Percentiles rank a stretch among this genome's conserved stretches.
phyloP scores from a whole-genome alignment of 2,329 filamentous ascomycete genomes.

The Teratosphaeria epicoccoides region DNA sequence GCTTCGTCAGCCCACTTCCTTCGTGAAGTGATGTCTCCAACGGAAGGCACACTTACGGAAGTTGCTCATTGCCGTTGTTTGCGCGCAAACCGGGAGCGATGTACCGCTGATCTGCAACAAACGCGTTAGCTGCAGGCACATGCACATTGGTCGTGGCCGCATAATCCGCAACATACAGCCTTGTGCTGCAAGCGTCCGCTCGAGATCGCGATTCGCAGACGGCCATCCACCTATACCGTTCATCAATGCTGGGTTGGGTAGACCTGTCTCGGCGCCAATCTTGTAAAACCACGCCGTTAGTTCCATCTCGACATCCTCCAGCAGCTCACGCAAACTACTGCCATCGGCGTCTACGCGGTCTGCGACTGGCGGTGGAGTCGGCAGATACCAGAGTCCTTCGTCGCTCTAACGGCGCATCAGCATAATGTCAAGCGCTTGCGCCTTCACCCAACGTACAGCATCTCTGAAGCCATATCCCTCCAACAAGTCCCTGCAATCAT shows the following conservation, averaged over 20 bases:
- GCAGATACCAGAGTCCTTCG: constrained; percentile 20
- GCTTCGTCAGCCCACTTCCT: not conserved
- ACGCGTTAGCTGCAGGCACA: constrained; percentile 1
- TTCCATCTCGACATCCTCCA: constrained; percentile 53
- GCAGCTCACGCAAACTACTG: constrained; percentile 28
- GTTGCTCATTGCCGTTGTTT: constrained; percentile 12
- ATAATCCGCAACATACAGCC: constrained; percentile 17
- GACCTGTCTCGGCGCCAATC: constrained; percentile 14
- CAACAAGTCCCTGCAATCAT: constrained; percentile 50
- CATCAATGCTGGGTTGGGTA: constrained; percentile 15
- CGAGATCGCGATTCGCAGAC: constrained; percentile 23
- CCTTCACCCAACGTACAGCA: not conserved
- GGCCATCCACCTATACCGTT: constrained; percentile 19
- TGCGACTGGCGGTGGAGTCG: constrained; percentile 13
- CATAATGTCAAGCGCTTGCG: not conserved
- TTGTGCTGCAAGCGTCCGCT: constrained; percentile 24
- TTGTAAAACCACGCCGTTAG: constrained; percentile 42
- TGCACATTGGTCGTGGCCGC: not conserved
- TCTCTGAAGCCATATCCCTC: constrained; percentile 47
- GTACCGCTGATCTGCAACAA: constrained; percentile 15
- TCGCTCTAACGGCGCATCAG: constrained; percentile 6
- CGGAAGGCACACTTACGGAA: constrained; percentile 12
- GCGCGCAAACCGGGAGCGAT: constrained; percentile 9
- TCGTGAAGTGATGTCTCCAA: not conserved
- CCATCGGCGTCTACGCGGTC: constrained; percentile 16